phyloP scores from a whole-genome alignment of 2,329 filamentous ascomycete genomes.

The Fusarium sp. region DNA sequence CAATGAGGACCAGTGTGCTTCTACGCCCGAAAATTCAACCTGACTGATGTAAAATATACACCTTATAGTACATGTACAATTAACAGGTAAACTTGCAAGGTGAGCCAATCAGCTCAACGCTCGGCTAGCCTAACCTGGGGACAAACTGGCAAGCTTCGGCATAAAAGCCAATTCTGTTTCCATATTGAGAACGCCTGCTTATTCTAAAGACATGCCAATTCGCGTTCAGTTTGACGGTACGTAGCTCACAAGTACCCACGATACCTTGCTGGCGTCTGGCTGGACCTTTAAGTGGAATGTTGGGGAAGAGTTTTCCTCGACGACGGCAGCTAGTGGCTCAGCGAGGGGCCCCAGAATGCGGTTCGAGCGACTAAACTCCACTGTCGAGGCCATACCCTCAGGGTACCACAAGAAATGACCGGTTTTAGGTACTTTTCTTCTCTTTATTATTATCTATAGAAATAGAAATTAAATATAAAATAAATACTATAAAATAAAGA shows the following conservation, averaged over 20 bases:
- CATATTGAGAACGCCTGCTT: constrained; percentile 26
- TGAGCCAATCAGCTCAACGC: constrained; percentile 39
- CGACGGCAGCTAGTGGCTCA: constrained; percentile 46
- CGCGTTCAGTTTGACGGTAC: constrained; percentile 9
- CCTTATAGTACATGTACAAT: constrained; percentile 37
- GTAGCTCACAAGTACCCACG: constrained; percentile 27
- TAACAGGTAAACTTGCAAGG: constrained; percentile 31
- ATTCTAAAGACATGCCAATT: constrained; percentile 3
- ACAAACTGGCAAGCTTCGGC: constrained; percentile 47
- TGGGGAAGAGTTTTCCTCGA: constrained; percentile 50
- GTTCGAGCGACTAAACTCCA: constrained; percentile 31
- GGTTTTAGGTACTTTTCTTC: no score
- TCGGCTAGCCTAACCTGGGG: constrained; percentile 33
- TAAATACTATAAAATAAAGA: no score
- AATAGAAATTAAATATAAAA: no score
- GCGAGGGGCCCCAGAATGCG: constrained; percentile 40
- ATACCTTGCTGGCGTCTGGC: constrained; percentile 47
- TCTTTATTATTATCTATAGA: no score
- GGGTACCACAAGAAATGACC: no score
- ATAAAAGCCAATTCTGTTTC: constrained; percentile 32
- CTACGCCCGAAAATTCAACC: not conserved
- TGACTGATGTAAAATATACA: constrained; percentile 26
- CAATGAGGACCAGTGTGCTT: constrained; percentile 10
- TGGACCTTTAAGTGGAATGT: constrained; percentile 50
- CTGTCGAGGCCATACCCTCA: constrained; percentile 12